phyloP scores from a whole-genome alignment of 306 rosid species.

The Pyrus betulifolia region DNA sequence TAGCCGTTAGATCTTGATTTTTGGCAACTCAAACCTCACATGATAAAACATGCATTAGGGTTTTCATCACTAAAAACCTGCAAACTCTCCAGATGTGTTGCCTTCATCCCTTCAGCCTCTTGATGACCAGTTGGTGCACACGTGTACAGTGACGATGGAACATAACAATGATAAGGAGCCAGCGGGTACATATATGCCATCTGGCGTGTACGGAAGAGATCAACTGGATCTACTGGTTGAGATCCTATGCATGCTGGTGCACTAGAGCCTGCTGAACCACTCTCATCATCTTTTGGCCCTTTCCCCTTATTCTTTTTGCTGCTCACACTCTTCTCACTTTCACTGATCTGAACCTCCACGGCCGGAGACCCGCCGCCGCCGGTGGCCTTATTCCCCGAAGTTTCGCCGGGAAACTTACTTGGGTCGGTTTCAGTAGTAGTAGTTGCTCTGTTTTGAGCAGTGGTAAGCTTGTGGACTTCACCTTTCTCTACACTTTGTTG shows the following conservation, averaged over 20 bases:
- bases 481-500: neutral
- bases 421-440: neutral
- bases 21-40: slow-evolving; percentile 31
- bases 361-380: slow-evolving; percentile 3
- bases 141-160: slow-evolving; percentile 35
- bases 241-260: slow-evolving; percentile 35
- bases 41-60: slow-evolving; percentile 59
- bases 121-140: slow-evolving; percentile 25
- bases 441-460: slow-evolving; percentile 30
- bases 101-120: slow-evolving; percentile 24
- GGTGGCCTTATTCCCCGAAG: slow-evolving; percentile 18
- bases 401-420: neutral
- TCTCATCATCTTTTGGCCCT: slow-evolving; percentile 17
- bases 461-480: slow-evolving; percentile 1
- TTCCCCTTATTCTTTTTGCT: slow-evolving; percentile 44
- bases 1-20: neutral
- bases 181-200: neutral
- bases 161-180: slow-evolving; percentile 21
- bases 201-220: slow-evolving; percentile 41
- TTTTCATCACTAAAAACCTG: slow-evolving; percentile 86
- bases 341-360: slow-evolving; percentile 8
- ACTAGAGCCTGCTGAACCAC: slow-evolving; percentile 1
- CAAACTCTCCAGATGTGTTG: slow-evolving; percentile 27
- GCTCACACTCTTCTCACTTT: slow-evolving; percentile 14
- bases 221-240: slow-evolving; percentile 23